Percentiles rank a stretch among this genome's conserved stretches.
These are phyloP conservation scores for Lyophyllum shimeji DNA, from an alignment of 768 basidiomycete species.

Conservation along the genomic window DNA sequence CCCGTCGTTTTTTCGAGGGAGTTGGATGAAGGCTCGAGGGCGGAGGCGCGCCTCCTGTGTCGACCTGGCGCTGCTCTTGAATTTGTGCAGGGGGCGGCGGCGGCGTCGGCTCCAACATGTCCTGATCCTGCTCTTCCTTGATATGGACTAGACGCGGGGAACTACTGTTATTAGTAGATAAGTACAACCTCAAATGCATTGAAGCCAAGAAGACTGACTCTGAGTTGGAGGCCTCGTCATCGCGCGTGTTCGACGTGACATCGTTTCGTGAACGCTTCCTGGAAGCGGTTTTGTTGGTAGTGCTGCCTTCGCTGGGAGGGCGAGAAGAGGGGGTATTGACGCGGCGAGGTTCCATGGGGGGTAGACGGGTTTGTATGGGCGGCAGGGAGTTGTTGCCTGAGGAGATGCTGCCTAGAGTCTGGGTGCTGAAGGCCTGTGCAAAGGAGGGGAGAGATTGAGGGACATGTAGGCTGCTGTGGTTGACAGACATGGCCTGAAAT, in stretches of 20 bases:
- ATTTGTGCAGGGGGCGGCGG: slow-evolving; percentile 27
- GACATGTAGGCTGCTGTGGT: slow-evolving; percentile 41
- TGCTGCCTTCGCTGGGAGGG: slow-evolving; percentile 29
- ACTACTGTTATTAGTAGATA: slow-evolving; percentile 24
- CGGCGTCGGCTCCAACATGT: slow-evolving; percentile 38
- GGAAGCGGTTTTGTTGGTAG: slow-evolving; percentile 21
- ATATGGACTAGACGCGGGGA: slow-evolving; percentile 50
- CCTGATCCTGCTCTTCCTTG: slow-evolving; percentile 65
- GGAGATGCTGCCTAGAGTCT: slow-evolving; percentile 51
- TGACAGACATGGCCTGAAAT: slow-evolving; percentile 41
- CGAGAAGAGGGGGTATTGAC: slow-evolving; percentile 33
- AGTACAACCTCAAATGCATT: slow-evolving; percentile 15
- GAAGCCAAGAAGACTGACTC: slow-evolving; percentile 39
- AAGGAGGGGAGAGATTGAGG: slow-evolving; percentile 77
- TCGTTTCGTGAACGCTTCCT: slow-evolving; percentile 50
- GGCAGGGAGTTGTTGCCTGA: slow-evolving; percentile 59
- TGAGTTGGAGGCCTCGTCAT: slow-evolving; percentile 39
- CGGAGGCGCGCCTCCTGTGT: slow-evolving; percentile 32
- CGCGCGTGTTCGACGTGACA: slow-evolving; percentile 28
- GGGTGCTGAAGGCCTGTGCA: slow-evolving; percentile 68
- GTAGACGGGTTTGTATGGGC: slow-evolving; percentile 54
- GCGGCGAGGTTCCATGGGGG: slow-evolving; percentile 33
- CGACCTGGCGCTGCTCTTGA: slow-evolving; percentile 20
- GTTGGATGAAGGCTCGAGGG: slow-evolving; percentile 43
- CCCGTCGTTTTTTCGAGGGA: slow-evolving; percentile 64